Conservation (phyloP, 1,284 basidiomycete species). For the Bondarzewia mesenterica region DNA sequence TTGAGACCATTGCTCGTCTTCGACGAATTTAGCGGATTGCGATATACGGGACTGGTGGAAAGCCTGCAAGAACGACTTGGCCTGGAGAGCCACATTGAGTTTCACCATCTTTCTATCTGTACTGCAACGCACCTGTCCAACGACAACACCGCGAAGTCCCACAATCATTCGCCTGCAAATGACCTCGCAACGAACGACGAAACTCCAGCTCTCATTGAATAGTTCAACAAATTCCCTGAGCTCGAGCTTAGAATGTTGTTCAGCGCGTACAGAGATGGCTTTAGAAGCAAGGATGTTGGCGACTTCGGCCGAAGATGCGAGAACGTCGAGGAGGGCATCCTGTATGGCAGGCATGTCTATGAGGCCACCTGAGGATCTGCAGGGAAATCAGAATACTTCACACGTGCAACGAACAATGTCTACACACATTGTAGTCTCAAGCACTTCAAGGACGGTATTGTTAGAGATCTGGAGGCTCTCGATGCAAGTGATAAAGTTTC, state of each 20-base stretch:
- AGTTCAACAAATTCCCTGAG: constrained; percentile 73
- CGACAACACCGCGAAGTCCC: constrained; percentile 75
- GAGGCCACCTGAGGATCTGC: constrained; percentile 28
- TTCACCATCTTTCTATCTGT: too few relatives aligned
- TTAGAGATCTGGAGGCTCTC: constrained; percentile 66
- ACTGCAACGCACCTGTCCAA: constrained; percentile 62
- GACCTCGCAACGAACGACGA: constrained; percentile 82
- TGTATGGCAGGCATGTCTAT: constrained; percentile 38
- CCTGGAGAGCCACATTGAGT: too few relatives aligned
- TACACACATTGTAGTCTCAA: constrained; percentile 42
- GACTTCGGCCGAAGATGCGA: constrained; percentile 77
- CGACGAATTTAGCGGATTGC: constrained; percentile 82
- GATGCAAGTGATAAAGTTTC: constrained; percentile 61
- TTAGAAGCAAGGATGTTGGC: constrained; percentile 78
- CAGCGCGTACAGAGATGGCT: constrained; percentile 67
- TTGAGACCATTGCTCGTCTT: constrained; percentile 86
- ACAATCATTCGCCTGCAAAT: constrained; percentile 89
- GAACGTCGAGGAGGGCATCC: constrained; percentile 62
- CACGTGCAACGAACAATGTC: constrained; percentile 4
- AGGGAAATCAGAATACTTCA: constrained; percentile 6
- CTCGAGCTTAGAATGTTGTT: constrained; percentile 70
- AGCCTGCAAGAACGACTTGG: constrained; percentile 77
- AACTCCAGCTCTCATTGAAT: constrained; percentile 83
- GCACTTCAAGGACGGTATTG: constrained; percentile 49
- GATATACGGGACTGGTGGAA: constrained; percentile 85